These are phyloP conservation scores for Porodaedalea pini DNA, from an alignment of 1,284 basidiomycete species.

Conservation along the genomic window DNA sequence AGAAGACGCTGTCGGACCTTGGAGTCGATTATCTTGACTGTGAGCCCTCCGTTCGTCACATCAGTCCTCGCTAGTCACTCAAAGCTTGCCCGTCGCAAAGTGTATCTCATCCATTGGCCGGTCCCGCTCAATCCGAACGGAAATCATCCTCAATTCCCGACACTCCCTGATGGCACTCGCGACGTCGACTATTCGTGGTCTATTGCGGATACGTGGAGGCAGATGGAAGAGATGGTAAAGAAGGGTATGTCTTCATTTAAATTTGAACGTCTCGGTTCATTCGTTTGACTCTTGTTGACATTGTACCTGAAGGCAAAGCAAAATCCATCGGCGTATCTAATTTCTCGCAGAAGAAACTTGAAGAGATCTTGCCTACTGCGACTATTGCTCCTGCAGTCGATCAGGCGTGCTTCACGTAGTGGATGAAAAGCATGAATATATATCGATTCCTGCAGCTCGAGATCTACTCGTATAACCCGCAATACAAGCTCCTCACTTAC, in stretches of 20 bases:
- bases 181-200: constrained; percentile 45
- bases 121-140: constrained; percentile 55
- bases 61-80: not conserved
- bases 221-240: constrained; percentile 68
- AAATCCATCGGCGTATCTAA: constrained; percentile 57
- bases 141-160: constrained; percentile 18
- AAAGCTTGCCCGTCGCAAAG: not conserved
- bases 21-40: constrained; percentile 77
- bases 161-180: constrained; percentile 43
- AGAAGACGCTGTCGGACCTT: constrained; percentile 66
- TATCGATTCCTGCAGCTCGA: constrained; percentile 35
- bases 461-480: constrained; percentile 69
- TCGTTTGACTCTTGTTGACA: no score
- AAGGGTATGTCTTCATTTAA: no score
- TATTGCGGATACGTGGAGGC: constrained; percentile 64
- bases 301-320: constrained; percentile 16
- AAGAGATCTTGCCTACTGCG: constrained; percentile 54
- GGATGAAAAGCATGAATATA: no score
- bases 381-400: constrained; percentile 74
- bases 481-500: constrained; percentile 59
- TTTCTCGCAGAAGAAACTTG: constrained; percentile 59
- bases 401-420: no score
- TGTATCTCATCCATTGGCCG: constrained; percentile 38
- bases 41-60: constrained; percentile 26
- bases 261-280: no score